Evolutionary conservation across 495 filamentous ascomycete genomes (phyloP).

Genomic region (Penicillium egyptiacum): DNA sequence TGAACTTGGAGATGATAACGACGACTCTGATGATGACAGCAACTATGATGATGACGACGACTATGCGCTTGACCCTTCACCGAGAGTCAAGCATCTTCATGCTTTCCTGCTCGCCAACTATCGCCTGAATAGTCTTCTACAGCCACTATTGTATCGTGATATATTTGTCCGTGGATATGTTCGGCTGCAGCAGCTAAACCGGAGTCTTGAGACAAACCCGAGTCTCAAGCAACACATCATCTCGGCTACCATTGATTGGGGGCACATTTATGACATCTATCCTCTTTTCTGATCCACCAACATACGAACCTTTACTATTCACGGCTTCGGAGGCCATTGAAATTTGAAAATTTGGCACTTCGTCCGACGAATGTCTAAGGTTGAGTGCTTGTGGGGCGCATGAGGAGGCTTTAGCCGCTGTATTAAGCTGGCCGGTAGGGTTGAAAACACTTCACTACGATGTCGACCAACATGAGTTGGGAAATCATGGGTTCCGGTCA

Average conservation of each 20-base stretch:
- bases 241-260: no score
- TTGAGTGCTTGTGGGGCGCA: constrained; percentile 22
- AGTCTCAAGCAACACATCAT: constrained; percentile 6
- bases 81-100: background rate
- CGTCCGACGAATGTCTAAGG: constrained; percentile 15
- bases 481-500: constrained; percentile 5
- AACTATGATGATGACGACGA: no score
- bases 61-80: background rate
- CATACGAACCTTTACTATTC: constrained; percentile 10
- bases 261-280: no score
- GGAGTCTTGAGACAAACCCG: background rate
- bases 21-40: no score
- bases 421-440: constrained; percentile 21
- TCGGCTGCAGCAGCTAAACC: constrained; percentile 3
- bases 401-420: constrained; percentile 16
- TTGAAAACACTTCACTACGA: constrained; percentile 23
- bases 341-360: constrained; percentile 21
- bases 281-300: constrained; percentile 6
- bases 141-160: constrained; percentile 1
- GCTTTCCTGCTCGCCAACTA: constrained; percentile 1
- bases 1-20: background rate
- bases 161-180: constrained; percentile 3
- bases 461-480: constrained; percentile 22
- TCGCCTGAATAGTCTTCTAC: constrained; percentile 2
- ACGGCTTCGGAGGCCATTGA: constrained; percentile 7